A percentile compares a stretch with the other conserved stretches of the same genome.
Evolutionary conservation across 192 early-diverging fungal genomes (phyloP).

Genomic region (Entomortierella parvispora): DNA sequence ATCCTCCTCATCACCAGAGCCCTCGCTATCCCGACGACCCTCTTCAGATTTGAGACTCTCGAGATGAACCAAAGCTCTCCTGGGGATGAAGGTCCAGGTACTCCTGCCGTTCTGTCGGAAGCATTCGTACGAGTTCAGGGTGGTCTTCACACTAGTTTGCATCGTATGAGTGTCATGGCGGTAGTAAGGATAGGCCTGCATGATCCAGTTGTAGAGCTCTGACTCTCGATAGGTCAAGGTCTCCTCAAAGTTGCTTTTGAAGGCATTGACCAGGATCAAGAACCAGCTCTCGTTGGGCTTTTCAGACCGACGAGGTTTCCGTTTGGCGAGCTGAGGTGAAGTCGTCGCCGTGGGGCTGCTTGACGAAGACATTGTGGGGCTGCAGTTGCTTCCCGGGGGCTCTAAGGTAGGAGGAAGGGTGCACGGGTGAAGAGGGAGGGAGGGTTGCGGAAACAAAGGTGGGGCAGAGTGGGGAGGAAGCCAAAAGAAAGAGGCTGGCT

Average conservation of each 20-base stretch:
- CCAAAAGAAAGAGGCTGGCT: background rate
- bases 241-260: constrained; percentile 57
- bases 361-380: constrained; percentile 31
- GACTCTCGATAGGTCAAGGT: constrained; percentile 55
- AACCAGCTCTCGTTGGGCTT: constrained; percentile 56
- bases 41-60: constrained; percentile 48
- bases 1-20: constrained; percentile 21
- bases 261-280: constrained; percentile 55
- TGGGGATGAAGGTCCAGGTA: constrained; percentile 46
- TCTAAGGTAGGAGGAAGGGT: background rate
- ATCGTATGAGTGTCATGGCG: constrained; percentile 46
- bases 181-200: constrained; percentile 55
- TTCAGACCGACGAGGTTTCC: constrained; percentile 25
- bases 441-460: background rate
- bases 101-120: constrained; percentile 50
- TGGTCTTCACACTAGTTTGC: constrained; percentile 54
- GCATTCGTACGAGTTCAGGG: constrained; percentile 47
- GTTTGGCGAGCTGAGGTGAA: constrained; percentile 21
- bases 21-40: constrained; percentile 13
- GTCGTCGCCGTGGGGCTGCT: constrained; percentile 18
- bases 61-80: constrained; percentile 34
- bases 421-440: background rate
- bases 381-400: background rate
- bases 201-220: constrained; percentile 54
- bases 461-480: constrained; percentile 1